Evolutionary conservation across 768 basidiomycete genomes (phyloP).

Genomic region (Thelephora ganbajun): DNA sequence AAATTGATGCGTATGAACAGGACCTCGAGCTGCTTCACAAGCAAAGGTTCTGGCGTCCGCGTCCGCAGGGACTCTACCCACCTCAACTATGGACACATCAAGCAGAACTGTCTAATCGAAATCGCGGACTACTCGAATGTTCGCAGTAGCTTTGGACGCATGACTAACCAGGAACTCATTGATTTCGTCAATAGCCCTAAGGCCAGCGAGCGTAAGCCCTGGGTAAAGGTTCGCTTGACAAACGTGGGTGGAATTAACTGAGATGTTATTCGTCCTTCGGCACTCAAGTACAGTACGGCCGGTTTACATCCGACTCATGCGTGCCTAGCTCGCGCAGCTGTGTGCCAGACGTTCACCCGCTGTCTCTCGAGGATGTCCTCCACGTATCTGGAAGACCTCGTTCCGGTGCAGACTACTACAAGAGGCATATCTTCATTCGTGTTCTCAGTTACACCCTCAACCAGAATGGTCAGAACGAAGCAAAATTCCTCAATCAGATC

Average conservation of each 20-base stretch:
- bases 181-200: conserved; percentile 30
- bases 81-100: conserved; percentile 40
- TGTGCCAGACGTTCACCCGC: conserved; percentile 48
- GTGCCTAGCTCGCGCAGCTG: neutral
- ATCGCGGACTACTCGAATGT: conserved; percentile 52
- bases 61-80: conserved; percentile 46
- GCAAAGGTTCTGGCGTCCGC: conserved; percentile 41
- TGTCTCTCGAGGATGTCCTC: conserved; percentile 59
- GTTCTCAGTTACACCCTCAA: conserved; percentile 49
- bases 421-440: conserved; percentile 55
- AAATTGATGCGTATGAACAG: conserved; percentile 53
- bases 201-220: conserved; percentile 35
- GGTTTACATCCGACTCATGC: neutral
- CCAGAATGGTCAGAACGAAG: conserved; percentile 8
- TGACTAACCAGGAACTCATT: conserved; percentile 52
- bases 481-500: conserved; percentile 10
- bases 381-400: conserved; percentile 38
- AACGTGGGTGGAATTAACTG: conserved; percentile 55
- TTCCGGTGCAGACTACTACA: conserved; percentile 61
- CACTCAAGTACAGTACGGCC: conserved; percentile 44
- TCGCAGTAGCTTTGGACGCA: conserved; percentile 34
- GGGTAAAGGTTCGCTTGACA: conserved; percentile 66
- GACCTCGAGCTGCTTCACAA: conserved; percentile 23
- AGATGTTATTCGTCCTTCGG: conserved; percentile 59
- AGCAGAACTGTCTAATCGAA: conserved; percentile 50